Evolutionary conservation across 768 basidiomycete genomes (phyloP).

Genomic region (Boletus huronensis): DNA sequence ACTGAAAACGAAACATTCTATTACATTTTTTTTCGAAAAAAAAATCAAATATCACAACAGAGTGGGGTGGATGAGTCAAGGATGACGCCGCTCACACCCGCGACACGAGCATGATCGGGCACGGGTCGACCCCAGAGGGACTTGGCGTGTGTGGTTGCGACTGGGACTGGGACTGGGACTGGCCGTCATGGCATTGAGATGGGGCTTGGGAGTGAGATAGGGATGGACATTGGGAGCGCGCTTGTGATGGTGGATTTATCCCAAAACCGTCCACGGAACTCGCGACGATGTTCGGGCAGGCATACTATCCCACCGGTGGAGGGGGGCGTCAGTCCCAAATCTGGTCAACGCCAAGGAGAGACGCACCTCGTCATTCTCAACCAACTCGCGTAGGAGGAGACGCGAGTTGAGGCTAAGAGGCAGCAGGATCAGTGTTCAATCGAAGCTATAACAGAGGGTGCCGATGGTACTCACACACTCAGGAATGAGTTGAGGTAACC

Average conservation of each 20-base stretch:
- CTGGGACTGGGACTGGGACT: neutral
- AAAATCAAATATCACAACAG: neutral
- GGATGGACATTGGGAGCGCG: constrained; percentile 9
- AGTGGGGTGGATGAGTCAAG: neutral
- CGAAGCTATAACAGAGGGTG: too few species aligned
- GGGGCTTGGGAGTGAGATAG: neutral
- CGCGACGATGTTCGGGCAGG: constrained; percentile 24
- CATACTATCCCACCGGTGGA: constrained; percentile 9
- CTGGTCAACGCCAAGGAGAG: neutral
- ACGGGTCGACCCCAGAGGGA: constrained; percentile 1
- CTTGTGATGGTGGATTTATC: constrained; percentile 6
- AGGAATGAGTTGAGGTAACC: constrained; percentile 39
- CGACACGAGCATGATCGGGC: constrained; percentile 13
- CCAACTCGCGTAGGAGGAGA: constrained; percentile 25
- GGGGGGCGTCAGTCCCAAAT: neutral
- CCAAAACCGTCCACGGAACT: constrained; percentile 22
- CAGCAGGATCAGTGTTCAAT: neutral
- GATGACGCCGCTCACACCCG: constrained; percentile 5
- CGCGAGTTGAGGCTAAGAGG: constrained; percentile 28
- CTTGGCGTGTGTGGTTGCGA: neutral
- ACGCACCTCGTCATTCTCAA: constrained; percentile 25
- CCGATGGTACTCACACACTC: constrained; percentile 30
- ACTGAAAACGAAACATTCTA: neutral
- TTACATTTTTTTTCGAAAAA: neutral
- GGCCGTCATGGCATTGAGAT: neutral